Evolutionary conservation across 2,329 filamentous ascomycete genomes (phyloP).

Genomic region (Rhynchosporium agropyri): DNA sequence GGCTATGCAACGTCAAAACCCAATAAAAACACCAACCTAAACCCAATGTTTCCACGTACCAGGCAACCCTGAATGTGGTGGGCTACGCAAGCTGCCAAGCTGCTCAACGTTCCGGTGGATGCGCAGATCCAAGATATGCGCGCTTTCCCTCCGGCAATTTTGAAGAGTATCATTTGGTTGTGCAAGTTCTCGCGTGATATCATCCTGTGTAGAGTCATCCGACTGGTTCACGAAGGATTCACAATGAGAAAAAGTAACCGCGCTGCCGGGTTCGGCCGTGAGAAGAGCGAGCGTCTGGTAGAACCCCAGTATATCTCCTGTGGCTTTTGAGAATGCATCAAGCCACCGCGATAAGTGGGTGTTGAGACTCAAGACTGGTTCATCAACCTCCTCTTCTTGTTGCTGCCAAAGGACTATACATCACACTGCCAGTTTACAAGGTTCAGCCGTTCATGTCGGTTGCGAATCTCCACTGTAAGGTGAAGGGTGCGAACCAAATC

Average conservation of each 20-base stretch:
- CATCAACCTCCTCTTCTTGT: neutral
- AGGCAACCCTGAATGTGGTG: neutral
- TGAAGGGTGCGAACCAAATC: neutral
- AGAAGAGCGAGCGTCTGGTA: neutral
- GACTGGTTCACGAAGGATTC: neutral
- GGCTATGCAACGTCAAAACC: neutral
- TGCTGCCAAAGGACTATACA: neutral
- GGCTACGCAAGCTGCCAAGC: constrained; percentile 11
- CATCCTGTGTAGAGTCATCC: neutral
- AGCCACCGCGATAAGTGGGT: neutral
- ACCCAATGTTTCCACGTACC: neutral
- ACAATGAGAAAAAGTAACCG: neutral
- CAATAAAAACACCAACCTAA: no score
- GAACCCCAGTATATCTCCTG: neutral
- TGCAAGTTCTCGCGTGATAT: neutral
- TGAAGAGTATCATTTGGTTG: neutral
- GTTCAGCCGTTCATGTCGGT: neutral
- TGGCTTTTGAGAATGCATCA: neutral
- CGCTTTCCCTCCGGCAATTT: constrained; percentile 1
- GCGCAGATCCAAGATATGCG: neutral
- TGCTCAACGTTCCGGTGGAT: neutral
- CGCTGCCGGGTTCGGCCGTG: neutral
- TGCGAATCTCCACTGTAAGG: neutral
- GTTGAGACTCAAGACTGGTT: neutral
- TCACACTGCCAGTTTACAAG: neutral